Conservation (phyloP, 2,329 filamentous ascomycete genomes). For the Colletotrichum caudatum region DNA sequence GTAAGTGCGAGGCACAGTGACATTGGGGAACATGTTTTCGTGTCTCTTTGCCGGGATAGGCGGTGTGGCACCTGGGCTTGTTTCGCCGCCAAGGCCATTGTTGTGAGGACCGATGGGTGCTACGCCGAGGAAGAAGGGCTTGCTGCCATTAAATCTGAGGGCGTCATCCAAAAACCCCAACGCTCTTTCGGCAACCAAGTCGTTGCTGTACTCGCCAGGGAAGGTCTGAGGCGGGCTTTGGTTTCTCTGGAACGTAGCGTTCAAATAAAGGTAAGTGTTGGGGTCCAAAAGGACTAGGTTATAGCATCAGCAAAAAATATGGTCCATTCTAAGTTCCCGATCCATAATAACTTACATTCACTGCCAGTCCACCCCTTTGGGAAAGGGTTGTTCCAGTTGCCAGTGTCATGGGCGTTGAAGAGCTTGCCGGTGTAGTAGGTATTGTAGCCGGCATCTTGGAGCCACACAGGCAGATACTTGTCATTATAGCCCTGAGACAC, state of each 20-base stretch:
- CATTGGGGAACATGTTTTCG: conserved; percentile 69
- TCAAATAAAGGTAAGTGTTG: conserved; percentile 58
- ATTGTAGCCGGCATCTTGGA: conserved; percentile 76
- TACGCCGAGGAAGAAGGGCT: conserved; percentile 76
- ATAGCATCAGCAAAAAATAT: not conserved
- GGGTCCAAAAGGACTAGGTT: conserved; percentile 55
- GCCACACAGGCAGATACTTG: conserved; percentile 76
- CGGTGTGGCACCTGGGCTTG: conserved; percentile 44
- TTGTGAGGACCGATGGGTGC: conserved; percentile 77
- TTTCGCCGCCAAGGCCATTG: conserved; percentile 51
- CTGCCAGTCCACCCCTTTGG: conserved; percentile 68
- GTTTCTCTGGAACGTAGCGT: conserved; percentile 62
- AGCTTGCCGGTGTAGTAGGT: conserved; percentile 82
- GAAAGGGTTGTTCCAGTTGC: conserved; percentile 71
- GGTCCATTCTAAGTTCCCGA: not conserved
- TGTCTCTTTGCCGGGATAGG: conserved; percentile 73
- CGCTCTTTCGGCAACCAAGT: conserved; percentile 70
- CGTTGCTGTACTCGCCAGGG: conserved; percentile 56
- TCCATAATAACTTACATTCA: conserved; percentile 50
- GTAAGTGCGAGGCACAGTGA: conserved; percentile 69
- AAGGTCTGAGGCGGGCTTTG: conserved; percentile 49
- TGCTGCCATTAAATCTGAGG: conserved; percentile 56
- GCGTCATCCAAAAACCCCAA: conserved; percentile 72
- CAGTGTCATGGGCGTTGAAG: conserved; percentile 72
- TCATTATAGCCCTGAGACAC: conserved; percentile 73